Percentiles rank a stretch among this genome's conserved stretches.
Conservation (phyloP, 148 eudicot species). For the Mesembryanthemum crystallinum region DNA sequence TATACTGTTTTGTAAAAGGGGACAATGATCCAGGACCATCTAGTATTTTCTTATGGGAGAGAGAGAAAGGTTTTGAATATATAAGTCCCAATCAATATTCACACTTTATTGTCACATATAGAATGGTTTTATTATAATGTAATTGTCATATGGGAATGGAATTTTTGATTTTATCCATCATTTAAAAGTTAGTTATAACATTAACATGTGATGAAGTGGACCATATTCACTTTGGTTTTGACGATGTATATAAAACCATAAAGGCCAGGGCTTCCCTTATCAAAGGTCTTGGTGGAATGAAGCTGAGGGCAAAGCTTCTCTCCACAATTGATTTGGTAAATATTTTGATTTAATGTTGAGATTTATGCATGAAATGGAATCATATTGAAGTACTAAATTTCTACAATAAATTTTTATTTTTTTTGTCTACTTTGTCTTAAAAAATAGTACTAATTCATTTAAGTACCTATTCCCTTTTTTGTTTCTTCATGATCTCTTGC, state of each 20-base stretch:
- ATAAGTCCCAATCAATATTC: background rate
- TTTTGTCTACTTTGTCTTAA: no score
- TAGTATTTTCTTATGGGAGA: no score
- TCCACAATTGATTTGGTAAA: background rate
- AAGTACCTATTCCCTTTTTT: background rate
- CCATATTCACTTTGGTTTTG: background rate
- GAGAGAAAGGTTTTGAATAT: no score
- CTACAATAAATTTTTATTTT: no score
- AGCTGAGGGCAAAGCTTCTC: background rate
- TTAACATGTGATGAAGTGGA: background rate
- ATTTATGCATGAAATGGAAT: background rate
- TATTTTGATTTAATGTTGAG: background rate
- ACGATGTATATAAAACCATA: no score
- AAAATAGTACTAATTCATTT: background rate
- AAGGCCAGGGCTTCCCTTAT: no score
- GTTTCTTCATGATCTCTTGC: background rate
- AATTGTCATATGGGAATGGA: no score
- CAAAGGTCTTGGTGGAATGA: background rate
- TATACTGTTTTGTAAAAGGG: no score
- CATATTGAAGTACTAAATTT: background rate
- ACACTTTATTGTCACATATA: background rate
- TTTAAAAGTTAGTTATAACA: background rate
- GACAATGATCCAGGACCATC: no score
- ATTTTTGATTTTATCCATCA: no score
- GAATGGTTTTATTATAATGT: background rate